Conservation (phyloP, 441 rosid genomes). For the Capsella rubella region DNA sequence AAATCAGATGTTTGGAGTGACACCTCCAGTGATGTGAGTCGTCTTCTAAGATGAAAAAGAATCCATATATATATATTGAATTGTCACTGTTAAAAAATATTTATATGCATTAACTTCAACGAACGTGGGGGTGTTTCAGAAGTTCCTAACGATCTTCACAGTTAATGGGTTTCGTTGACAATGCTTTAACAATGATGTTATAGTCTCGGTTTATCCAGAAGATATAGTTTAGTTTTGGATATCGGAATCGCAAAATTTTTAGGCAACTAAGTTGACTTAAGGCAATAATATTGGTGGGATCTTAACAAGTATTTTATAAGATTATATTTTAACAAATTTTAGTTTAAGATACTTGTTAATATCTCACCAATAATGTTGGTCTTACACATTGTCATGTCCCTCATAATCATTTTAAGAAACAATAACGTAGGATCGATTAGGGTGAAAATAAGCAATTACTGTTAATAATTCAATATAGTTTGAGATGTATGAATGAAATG, state of each 20-base stretch:
- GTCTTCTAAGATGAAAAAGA: not conserved
- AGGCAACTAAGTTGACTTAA: constrained; percentile 13
- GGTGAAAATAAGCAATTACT: no score
- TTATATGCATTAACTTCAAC: not conserved
- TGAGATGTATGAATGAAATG: no score
- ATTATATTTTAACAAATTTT: no score
- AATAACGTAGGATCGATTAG: no score
- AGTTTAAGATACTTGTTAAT: no score
- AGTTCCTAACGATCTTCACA: constrained; percentile 2
- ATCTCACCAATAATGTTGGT: no score
- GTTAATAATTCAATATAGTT: no score
- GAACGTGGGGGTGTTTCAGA: not conserved
- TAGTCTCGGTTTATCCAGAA: not conserved
- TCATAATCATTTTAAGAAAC: not conserved
- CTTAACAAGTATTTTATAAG: no score
- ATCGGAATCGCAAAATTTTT: not conserved
- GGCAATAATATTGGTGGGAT: no score
- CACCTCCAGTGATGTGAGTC: not conserved
- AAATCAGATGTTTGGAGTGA: not conserved
- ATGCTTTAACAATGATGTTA: constrained; percentile 7
- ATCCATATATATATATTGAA: not conserved
- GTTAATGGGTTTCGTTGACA: not conserved
- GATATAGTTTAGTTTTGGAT: constrained; percentile 6
- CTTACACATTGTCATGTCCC: not conserved
- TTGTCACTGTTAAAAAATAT: not conserved